These are phyloP conservation scores for Fonsecaea nubica DNA, from an alignment of 2,329 filamentous ascomycete genomes.

Conservation along the genomic window DNA sequence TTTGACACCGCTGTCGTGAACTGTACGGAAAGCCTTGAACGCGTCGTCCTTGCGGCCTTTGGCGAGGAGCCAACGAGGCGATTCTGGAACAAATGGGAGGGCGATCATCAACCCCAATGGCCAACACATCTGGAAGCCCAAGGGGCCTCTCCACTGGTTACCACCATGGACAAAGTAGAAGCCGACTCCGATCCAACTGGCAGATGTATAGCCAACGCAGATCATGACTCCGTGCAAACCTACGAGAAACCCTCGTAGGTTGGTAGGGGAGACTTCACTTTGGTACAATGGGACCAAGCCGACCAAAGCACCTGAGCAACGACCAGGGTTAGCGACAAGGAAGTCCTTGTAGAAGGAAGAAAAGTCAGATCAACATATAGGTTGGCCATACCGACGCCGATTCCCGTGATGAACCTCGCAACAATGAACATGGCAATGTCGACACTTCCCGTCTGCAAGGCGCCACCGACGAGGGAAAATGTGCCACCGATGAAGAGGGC, in stretches of 20 bases:
- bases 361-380: too few relatives aligned
- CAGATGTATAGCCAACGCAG: conserved; percentile 16
- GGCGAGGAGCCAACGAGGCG: conserved; percentile 37
- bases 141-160: conserved; percentile 39
- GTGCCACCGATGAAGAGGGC: neutral
- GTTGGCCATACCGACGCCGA: neutral
- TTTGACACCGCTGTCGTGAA: conserved; percentile 21
- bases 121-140: neutral
- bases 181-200: conserved; percentile 24
- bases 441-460: neutral
- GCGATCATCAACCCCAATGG: conserved; percentile 35
- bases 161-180: conserved; percentile 17
- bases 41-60: conserved; percentile 23
- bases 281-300: conserved; percentile 21
- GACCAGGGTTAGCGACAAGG: conserved; percentile 7
- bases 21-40: conserved; percentile 26
- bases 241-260: conserved; percentile 28
- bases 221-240: conserved; percentile 16
- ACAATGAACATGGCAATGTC: conserved; percentile 12
- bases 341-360: neutral
- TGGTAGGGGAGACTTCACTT: conserved; percentile 25
- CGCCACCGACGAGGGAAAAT: neutral
- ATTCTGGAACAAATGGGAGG: conserved; percentile 44
- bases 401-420: conserved; percentile 5
- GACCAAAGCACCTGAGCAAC: conserved; percentile 8